These are phyloP conservation scores for Phanerodontia chrysosporium DNA, from an alignment of 768 basidiomycete species.

Conservation along the genomic window DNA sequence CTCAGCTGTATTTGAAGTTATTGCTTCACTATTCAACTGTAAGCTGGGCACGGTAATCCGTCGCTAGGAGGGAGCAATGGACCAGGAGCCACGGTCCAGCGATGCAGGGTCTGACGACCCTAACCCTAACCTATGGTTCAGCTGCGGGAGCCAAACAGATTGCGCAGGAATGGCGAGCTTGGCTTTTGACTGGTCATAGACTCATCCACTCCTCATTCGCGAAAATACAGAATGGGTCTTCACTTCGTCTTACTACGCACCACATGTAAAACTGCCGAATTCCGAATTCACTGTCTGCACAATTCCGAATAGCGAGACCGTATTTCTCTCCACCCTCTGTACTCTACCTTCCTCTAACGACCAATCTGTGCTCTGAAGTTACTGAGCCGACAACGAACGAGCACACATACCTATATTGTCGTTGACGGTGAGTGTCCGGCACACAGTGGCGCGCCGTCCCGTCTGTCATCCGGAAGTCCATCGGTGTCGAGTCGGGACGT, in stretches of 20 bases:
- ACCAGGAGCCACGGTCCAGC: too few species aligned
- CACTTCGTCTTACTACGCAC: neutral
- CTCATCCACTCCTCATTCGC: conserved; percentile 9
- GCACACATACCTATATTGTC: neutral
- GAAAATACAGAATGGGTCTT: neutral
- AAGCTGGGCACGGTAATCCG: too few species aligned
- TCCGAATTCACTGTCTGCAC: neutral
- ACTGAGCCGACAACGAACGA: neutral
- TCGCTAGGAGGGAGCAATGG: too few species aligned
- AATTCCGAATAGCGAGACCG: conserved; percentile 16
- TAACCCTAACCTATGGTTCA: conserved; percentile 17
- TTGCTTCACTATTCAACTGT: too few species aligned
- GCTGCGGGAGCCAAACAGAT: conserved; percentile 17
- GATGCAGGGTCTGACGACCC: neutral
- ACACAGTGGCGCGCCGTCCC: too few species aligned
- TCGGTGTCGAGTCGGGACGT: neutral
- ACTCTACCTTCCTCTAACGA: neutral
- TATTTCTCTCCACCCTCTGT: conserved; percentile 10
- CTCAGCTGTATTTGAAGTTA: too few species aligned
- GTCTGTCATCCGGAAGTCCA: too few species aligned
- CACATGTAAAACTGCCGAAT: neutral
- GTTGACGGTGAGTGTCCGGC: neutral
- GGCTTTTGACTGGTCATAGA: neutral
- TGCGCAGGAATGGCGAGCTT: conserved; percentile 14
- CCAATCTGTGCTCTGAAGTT: conserved; percentile 1